Evolutionary conservation across 2,329 filamentous ascomycete genomes (phyloP), one percentile per base, ranked within the genome.

Genomic region (Thyridium curvatum): DNA sequence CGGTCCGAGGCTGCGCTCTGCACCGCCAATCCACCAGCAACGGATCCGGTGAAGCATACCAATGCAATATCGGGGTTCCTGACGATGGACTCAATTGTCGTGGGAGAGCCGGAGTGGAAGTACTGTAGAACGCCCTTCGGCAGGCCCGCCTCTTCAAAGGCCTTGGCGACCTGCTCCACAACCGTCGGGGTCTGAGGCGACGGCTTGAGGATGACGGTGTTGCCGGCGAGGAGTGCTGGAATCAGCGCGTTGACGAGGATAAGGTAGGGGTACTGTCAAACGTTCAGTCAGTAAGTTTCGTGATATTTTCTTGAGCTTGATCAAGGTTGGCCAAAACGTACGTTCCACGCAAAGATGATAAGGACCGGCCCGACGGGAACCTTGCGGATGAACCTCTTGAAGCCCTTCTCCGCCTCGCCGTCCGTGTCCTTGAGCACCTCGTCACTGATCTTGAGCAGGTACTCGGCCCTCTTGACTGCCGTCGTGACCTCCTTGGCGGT

Each of bases 291-390:
- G 21, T 26, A 18, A 12, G 31, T 41, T 18, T 42, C 21, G 21
- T 26, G 6, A 10, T 6, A 26, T 6, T 10, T 26, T 26, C 21
- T 26, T 26, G 21, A 26, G 21, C 21, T 26, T 26, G n/a, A n/a
- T 10, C 10, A 26, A 10, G 21, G 6, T 6, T 6, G 21, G 10
- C 10, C 21, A 6, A 39, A 38, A 62, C 87, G 66, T 65, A 93
- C 89, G 66, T 97, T 97, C 91, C 91, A 97, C 1, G 91, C 85
- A 64, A 96, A 96, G 44, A 97, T 79, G 48, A 96, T 75, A 42
- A 97, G 72, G 13, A 93, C 85, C 10, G 89, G 88, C 1, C 91
- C 91, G 38, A 96, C 77, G 1, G 91, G 87, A 8, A 87, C 78
- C 64, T 94, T 94, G 59, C 82, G 82, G 57, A 97, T 88, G 56